Base-by-base conservation (phyloP, 2,329 filamentous ascomycete species). In the Fonsecaea monophora region DNA sequence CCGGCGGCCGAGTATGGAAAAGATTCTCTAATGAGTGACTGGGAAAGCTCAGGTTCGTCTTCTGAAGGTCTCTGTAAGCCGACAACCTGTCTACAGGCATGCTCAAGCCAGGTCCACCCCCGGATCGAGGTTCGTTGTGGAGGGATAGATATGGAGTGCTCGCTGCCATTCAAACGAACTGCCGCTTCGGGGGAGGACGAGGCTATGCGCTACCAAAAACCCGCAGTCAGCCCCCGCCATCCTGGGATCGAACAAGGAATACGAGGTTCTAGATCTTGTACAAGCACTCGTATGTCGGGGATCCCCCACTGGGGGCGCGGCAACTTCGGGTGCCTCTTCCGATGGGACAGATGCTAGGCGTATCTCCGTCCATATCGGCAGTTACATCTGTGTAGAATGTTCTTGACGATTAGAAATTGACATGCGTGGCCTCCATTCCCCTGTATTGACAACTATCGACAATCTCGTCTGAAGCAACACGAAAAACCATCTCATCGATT, bases 351-450 rank as follows among this genome's bases (percentile, higher is more conserved):
- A 25, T 10, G 6, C 18, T 8, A 50, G 18, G 45, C 45, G 18
- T 50, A 50, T 50, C 45, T 50, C 45, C 45, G n/a, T 45, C 40
- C 40, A 45, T 25, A 4, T 50, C 45, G 45, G 45, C 45, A 50
- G 13, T 50, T 3, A 10, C 45, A 42, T 6, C 40, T 42, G n/a
- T 4, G 40, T 13, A 25, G 8, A 5, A 10, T 25, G 18, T 12
- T 3, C 18, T 10, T 3, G 45, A 50, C 18, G 45, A 18, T 50
- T 50, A 50, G 45, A 50, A 50, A 50, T 50, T 25, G 45, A 50
- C 45, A 10, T 25, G 45, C 10, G 42, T n/a, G 18, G 8, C 45
- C 21, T 3, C 12, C 4, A 4, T 25, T 8, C 21, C 21, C 18
- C 10, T 25, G 10, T 12, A 4, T 25, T 25, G 45, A 50, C 2